Evolutionary conservation across 352 stramenopile species (phyloP).

Genomic region (Aphanomyces invadans): DNA sequence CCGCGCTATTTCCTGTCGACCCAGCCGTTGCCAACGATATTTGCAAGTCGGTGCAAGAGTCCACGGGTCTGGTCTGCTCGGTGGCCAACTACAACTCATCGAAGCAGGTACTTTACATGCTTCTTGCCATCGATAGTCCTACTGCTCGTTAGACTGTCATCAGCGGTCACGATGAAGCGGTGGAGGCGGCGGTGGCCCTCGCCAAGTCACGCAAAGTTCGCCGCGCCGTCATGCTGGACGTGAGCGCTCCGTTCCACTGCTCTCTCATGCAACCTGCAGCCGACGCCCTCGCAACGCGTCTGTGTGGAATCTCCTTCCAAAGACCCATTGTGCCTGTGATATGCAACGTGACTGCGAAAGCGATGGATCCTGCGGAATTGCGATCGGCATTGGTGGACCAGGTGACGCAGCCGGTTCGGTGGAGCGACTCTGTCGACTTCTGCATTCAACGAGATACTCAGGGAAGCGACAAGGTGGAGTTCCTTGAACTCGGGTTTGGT

Average conservation of each 20-base stretch:
- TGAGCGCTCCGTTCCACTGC: conserved; percentile 82
- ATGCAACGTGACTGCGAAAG: conserved; percentile 66
- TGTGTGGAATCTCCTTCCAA: conserved; percentile 34
- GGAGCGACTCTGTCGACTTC: conserved; percentile 74
- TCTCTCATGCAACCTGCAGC: conserved; percentile 63
- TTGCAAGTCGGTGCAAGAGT: conserved; percentile 38
- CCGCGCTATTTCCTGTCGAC: conserved; percentile 61
- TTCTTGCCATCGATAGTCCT: not conserved
- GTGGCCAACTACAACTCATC: conserved; percentile 86
- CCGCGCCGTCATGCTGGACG: conserved; percentile 58
- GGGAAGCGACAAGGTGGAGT: conserved; percentile 35
- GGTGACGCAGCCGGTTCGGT: conserved; percentile 57
- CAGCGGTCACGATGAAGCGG: conserved; percentile 46
- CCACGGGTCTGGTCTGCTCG: conserved; percentile 41
- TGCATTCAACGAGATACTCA: conserved; percentile 31
- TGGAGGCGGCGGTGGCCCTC: conserved; percentile 43
- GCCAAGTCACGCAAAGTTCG: conserved; percentile 70
- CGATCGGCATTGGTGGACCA: conserved; percentile 44
- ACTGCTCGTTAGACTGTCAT: conserved; percentile 41
- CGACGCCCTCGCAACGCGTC: conserved; percentile 34
- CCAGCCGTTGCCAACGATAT: conserved; percentile 44
- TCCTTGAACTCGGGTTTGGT: conserved; percentile 65
- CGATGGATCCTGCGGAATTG: conserved; percentile 33
- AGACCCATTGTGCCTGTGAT: conserved; percentile 53
- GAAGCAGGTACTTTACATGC: conserved; percentile 45